Conservation (phyloP, 108 stramenopile genomes). For the Heterococcus sp. region DNA sequence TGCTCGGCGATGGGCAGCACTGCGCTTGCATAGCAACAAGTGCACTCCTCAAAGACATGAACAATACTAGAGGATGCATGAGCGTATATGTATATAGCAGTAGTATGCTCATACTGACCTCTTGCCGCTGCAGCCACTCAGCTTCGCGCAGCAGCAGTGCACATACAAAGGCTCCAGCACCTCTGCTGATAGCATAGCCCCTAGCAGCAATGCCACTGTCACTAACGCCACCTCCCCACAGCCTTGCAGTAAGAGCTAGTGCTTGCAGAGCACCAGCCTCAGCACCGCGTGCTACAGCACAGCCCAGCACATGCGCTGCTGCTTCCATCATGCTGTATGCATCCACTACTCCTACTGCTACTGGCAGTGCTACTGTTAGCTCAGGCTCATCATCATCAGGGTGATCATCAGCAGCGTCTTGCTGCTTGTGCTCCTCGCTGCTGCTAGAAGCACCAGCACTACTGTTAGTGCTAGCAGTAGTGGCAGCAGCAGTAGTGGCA, state of each 20-base stretch:
- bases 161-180: neutral
- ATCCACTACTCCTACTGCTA: no score
- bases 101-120: neutral
- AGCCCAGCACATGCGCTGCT: slow-evolving; percentile 17
- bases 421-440: no score
- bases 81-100: neutral
- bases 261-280: slow-evolving; percentile 25
- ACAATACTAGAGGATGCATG: neutral
- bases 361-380: no score
- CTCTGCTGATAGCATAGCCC: neutral
- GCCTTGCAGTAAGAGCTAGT: neutral
- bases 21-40: neutral
- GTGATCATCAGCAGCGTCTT: no score
- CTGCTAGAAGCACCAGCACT: no score
- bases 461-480: no score
- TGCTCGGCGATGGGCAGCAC: neutral
- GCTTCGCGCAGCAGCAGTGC: neutral
- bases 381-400: no score
- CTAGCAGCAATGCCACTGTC: neutral
- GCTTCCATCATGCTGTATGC: slow-evolving; percentile 22
- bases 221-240: no score
- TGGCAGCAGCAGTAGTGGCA: no score
- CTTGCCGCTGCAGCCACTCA: neutral
- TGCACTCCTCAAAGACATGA: neutral
- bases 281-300: slow-evolving; percentile 1